Conservation (phyloP, 2,329 filamentous ascomycete genomes). For the Epicoccum sorghinum region DNA sequence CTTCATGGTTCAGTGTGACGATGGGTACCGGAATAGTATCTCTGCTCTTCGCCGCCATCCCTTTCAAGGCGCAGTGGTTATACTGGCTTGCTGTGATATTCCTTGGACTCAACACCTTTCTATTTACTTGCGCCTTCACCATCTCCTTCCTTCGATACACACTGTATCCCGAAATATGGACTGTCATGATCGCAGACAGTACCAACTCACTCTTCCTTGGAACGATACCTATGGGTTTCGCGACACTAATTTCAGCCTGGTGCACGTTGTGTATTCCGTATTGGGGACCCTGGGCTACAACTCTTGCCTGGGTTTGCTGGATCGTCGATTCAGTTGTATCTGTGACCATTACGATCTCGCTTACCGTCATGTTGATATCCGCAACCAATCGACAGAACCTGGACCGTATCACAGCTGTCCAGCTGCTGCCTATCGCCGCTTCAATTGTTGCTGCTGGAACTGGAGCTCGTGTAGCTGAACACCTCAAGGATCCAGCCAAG, state of each 20-base stretch:
- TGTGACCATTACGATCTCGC: slow-evolving; percentile 49
- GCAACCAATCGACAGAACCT: slow-evolving; percentile 36
- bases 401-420: slow-evolving; percentile 65
- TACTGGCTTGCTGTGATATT: slow-evolving; percentile 65
- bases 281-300: slow-evolving; percentile 65
- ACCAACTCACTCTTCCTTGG: slow-evolving; percentile 71
- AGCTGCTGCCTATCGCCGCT: slow-evolving; percentile 70
- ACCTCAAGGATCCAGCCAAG: slow-evolving; percentile 61
- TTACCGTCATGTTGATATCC: slow-evolving; percentile 64
- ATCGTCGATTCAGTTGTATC: slow-evolving; percentile 56
- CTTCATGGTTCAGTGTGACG: slow-evolving; percentile 47
- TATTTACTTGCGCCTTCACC: slow-evolving; percentile 62
- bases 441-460: slow-evolving; percentile 69
- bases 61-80: slow-evolving; percentile 64
- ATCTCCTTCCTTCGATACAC: slow-evolving; percentile 66
- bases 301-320: slow-evolving; percentile 57
- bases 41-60: slow-evolving; percentile 66
- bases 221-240: slow-evolving; percentile 71
- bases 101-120: slow-evolving; percentile 64
- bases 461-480: slow-evolving; percentile 68
- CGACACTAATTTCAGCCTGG: slow-evolving; percentile 71
- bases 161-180: slow-evolving; percentile 69
- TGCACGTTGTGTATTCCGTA: slow-evolving; percentile 63
- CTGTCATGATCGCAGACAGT: slow-evolving; percentile 69
- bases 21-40: slow-evolving; percentile 73